A percentile compares a stretch with the other conserved stretches of the same genome.
These are phyloP conservation scores for Coemansia sp. DNA, from an alignment of 192 early-diverging fungal species.

Conservation along the genomic window DNA sequence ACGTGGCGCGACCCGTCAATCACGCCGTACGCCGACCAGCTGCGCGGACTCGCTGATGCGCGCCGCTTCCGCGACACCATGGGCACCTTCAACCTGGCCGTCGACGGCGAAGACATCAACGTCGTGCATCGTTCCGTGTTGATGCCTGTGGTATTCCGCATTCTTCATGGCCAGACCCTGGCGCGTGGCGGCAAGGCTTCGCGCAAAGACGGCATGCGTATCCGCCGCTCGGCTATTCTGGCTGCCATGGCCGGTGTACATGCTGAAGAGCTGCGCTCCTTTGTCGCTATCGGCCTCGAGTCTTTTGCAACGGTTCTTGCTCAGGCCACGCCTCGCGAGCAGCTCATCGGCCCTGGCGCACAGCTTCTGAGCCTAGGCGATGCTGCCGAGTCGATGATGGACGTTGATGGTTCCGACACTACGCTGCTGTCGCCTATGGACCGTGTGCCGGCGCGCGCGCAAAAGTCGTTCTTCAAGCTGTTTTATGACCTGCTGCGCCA, in stretches of 20 bases:
- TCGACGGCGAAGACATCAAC: constrained; percentile 59
- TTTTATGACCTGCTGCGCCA: constrained; percentile 81
- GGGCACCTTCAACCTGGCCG: constrained; percentile 67
- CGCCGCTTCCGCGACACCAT: constrained; percentile 90
- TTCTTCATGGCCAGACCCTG: constrained; percentile 91
- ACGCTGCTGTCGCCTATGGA: constrained; percentile 16
- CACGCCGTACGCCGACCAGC: constrained; percentile 67
- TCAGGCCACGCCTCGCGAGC: constrained; percentile 30
- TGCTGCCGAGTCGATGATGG: constrained; percentile 30
- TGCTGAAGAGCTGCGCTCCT: constrained; percentile 60
- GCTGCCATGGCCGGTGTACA: constrained; percentile 70
- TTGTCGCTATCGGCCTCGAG: constrained; percentile 79
- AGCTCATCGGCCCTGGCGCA: constrained; percentile 27
- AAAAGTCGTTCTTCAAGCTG: constrained; percentile 76
- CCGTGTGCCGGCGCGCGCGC: constrained; percentile 50
- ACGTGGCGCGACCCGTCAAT: constrained; percentile 74
- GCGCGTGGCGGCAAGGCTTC: constrained; percentile 70
- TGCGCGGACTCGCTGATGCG: constrained; percentile 77
- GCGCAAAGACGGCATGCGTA: constrained; percentile 62
- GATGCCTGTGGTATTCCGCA: constrained; percentile 71
- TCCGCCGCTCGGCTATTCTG: constrained; percentile 79
- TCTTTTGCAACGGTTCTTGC: constrained; percentile 58
- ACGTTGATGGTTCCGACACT: constrained; percentile 2
- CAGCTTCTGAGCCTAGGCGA: constrained; percentile 38
- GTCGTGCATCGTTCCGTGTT: constrained; percentile 63